A percentile compares a stretch with the other conserved stretches of the same genome.
These are phyloP conservation scores for Leccinum griseonigrum DNA, from an alignment of 1,284 basidiomycete species.

Conservation along the genomic window DNA sequence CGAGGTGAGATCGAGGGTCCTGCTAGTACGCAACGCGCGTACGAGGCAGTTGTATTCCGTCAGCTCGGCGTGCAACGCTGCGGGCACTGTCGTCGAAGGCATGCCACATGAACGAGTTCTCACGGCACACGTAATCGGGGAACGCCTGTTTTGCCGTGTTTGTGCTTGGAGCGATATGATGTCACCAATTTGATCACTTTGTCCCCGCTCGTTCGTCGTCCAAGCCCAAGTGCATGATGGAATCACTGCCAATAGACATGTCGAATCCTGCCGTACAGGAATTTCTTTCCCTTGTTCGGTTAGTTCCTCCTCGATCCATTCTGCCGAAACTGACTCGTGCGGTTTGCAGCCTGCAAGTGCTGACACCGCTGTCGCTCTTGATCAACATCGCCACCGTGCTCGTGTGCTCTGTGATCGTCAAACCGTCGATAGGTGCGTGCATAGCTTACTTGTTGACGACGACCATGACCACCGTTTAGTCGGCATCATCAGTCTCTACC, in stretches of 20 bases:
- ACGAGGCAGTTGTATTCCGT: conserved; percentile 26
- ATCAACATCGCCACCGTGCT: conserved; percentile 64
- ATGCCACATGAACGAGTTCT: not conserved
- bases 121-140: not conserved
- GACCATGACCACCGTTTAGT: conserved; percentile 33
- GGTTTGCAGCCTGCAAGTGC: conserved; percentile 59
- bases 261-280: conserved; percentile 52
- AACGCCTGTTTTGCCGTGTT: conserved; percentile 19
- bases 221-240: conserved; percentile 34
- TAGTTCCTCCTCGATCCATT: not conserved
- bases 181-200: not conserved
- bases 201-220: not conserved
- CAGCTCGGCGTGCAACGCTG: conserved; percentile 24
- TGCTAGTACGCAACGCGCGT: conserved; percentile 24
- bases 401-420: conserved; percentile 53
- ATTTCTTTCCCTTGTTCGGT: conserved; percentile 56
- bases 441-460: not conserved
- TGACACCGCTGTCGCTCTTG: conserved; percentile 74
- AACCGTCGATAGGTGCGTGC: conserved; percentile 51
- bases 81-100: conserved; percentile 12
- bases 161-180: conserved; percentile 14
- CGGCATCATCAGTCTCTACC: conserved; percentile 54
- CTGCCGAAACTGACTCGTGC: not conserved
- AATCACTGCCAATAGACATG: conserved; percentile 48
- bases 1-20: conserved; percentile 27